These are phyloP conservation scores for Alternaria sp. DNA, from an alignment of 2,329 filamentous ascomycete species.

Conservation along the genomic window DNA sequence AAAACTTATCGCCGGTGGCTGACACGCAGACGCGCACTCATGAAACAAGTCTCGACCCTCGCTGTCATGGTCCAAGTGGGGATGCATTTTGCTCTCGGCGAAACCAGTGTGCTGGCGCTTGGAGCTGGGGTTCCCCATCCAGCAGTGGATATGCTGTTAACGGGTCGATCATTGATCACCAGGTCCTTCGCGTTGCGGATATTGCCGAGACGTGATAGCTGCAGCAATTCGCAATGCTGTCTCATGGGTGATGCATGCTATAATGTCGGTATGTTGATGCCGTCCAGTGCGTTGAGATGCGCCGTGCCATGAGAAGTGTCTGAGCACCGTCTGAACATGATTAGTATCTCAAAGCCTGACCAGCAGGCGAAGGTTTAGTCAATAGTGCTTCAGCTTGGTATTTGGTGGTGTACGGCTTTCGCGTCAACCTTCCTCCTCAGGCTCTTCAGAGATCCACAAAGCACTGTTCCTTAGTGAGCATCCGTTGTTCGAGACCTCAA, in stretches of 20 bases:
- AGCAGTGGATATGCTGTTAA: slow-evolving; percentile 17
- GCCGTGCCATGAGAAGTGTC: not conserved
- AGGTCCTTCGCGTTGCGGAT: slow-evolving; percentile 9
- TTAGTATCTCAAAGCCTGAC: not conserved
- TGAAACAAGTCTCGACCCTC: slow-evolving; percentile 2
- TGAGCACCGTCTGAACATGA: not conserved
- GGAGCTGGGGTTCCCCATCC: slow-evolving; percentile 19
- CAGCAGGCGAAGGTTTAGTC: not conserved
- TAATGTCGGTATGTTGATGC: not conserved
- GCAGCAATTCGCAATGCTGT: not conserved
- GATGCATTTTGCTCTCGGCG: not conserved
- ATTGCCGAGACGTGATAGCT: not conserved
- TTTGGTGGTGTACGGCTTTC: not conserved
- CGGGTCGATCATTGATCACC: slow-evolving; percentile 31
- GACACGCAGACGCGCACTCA: not conserved
- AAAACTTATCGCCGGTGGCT: not conserved
- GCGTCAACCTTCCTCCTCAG: not conserved
- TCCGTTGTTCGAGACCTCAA: not conserved
- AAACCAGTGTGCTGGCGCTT: slow-evolving; percentile 10
- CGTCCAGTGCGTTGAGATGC: not conserved
- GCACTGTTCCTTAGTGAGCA: not conserved
- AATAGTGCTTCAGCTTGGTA: not conserved
- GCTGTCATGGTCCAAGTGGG: not conserved
- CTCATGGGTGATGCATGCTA: slow-evolving; percentile 4
- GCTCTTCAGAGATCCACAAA: not conserved